Percentiles rank a stretch among this genome's conserved stretches.
phyloP scores from a whole-genome alignment of 73 alveolate genomes.

The Paramecium sexaurelia region DNA sequence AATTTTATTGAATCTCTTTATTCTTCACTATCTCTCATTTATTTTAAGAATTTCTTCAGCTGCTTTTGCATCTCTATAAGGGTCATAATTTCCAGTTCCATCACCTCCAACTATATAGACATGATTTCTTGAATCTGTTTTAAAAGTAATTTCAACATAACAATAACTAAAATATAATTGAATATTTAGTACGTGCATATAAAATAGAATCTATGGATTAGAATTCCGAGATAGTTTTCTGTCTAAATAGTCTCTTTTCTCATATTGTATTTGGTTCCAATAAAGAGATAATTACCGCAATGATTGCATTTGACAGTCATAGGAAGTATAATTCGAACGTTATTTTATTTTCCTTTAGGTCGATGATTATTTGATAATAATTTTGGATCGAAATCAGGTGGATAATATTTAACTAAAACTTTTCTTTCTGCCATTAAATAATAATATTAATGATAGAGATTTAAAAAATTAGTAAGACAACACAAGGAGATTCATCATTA shows the following conservation, averaged over 20 bases:
- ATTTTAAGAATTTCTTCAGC: constrained; percentile 92
- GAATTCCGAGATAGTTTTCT: constrained; percentile 96
- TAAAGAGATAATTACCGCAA: constrained; percentile 96
- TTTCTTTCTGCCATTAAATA: constrained; percentile 94
- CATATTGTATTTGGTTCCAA: constrained; percentile 99
- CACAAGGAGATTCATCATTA: not conserved
- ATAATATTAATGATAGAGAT: constrained; percentile 1
- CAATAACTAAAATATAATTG: constrained; percentile 70
- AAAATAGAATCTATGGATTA: constrained; percentile 93
- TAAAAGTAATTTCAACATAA: constrained; percentile 96
- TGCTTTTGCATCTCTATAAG: constrained; percentile 92
- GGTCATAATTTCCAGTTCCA: constrained; percentile 97
- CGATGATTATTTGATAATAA: constrained; percentile 82
- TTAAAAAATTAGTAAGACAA: not conserved
- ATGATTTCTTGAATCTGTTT: constrained; percentile 98
- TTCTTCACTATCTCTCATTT: constrained; percentile 90
- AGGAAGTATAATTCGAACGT: constrained; percentile 96
- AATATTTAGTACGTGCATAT: constrained; percentile 79
- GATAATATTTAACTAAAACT: constrained; percentile 95
- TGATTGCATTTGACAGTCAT: constrained; percentile 91
- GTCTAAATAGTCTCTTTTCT: constrained; percentile 94
- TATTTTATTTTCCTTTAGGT: constrained; percentile 81
- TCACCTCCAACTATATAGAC: constrained; percentile 96
- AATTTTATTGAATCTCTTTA: constrained; percentile 94
- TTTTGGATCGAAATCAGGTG: constrained; percentile 96